Base-by-base conservation (phyloP, 1,139 yeast genomes). In the Zygosaccharomyces pseudobailii region DNA sequence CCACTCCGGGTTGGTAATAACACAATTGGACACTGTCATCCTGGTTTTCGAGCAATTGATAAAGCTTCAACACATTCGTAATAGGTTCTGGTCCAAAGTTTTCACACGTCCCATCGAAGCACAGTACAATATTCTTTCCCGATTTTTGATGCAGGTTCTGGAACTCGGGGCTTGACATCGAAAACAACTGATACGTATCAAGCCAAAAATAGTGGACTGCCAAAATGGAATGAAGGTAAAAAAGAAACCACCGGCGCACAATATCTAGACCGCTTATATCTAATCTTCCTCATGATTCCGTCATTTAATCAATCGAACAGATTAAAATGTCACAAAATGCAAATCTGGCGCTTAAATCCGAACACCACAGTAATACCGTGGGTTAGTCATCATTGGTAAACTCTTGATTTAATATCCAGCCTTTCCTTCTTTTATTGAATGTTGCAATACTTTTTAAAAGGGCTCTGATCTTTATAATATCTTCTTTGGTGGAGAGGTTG, bases 1-100 rank as follows among this genome's bases (percentile, higher is more conserved):
- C 87, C 22, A 81, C 75, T 0, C 87, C 87, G 1, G 87, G 83
- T 55, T 82, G 87, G 56, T 82, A 82, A 56, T 81, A 80, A 54
- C 84, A 78, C 33, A 77, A 52, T 53, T 80, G 85, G 17, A 51
- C 43, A 1, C 54, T 49, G 4, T 63, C 55, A 32, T 65, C 59
- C 35, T 71, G 71, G 48, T 75, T 76, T 9, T 78, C 80, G 27
- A 82, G 58, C 63, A 81, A 64, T 41, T 75, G 68, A 59, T 75
- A 82, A 30, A 81, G 55, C 56, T 75, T 77, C 47, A 81, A 62
- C 1, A 79, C 76, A 58, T 81, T 82, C 2, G 84, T 73, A 50
- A 72, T 76, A 0, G 83, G 81, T 32, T 67, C 65, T 0, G 76
- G 72, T 0, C 84, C 84, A 63, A 81, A 80, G 54, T 75, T 76